Evolutionary conservation across 768 basidiomycete species (phyloP).

Genomic region (Suillus decipiens): DNA sequence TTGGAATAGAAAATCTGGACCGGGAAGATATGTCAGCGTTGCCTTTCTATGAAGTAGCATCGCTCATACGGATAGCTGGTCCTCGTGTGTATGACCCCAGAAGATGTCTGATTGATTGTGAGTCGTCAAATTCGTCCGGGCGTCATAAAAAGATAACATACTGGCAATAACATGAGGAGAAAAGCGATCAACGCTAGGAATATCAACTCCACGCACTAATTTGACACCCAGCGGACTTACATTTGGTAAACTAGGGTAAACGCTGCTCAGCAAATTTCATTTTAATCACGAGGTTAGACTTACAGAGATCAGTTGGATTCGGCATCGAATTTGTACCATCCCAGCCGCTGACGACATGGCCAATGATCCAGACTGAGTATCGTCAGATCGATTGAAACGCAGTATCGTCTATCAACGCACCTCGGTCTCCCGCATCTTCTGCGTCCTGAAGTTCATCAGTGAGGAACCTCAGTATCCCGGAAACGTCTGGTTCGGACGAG

Average conservation of each 20-base stretch:
- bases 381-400: conserved; percentile 13
- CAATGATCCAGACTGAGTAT: conserved; percentile 49
- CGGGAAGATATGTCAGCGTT: neutral
- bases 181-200: conserved; percentile 67
- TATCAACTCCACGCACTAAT: conserved; percentile 6
- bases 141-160: conserved; percentile 36
- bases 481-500: conserved; percentile 64
- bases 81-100: conserved; percentile 78
- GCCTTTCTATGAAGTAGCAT: neutral
- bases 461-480: conserved; percentile 76
- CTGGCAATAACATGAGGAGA: conserved; percentile 78
- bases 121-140: conserved; percentile 14
- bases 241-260: conserved; percentile 47
- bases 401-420: conserved; percentile 34
- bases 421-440: conserved; percentile 74
- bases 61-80: conserved; percentile 59
- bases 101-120: conserved; percentile 57
- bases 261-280: conserved; percentile 9
- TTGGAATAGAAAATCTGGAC: conserved; percentile 69
- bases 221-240: conserved; percentile 26
- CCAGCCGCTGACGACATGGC: conserved; percentile 65
- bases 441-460: conserved; percentile 79
- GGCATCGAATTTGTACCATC: conserved; percentile 68
- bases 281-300: conserved; percentile 24
- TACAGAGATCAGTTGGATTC: conserved; percentile 72